A percentile compares a stretch with the other conserved stretches of the same genome.
phyloP scores from a whole-genome alignment of 2,329 filamentous ascomycete species.

The Mariannaea elegans region DNA sequence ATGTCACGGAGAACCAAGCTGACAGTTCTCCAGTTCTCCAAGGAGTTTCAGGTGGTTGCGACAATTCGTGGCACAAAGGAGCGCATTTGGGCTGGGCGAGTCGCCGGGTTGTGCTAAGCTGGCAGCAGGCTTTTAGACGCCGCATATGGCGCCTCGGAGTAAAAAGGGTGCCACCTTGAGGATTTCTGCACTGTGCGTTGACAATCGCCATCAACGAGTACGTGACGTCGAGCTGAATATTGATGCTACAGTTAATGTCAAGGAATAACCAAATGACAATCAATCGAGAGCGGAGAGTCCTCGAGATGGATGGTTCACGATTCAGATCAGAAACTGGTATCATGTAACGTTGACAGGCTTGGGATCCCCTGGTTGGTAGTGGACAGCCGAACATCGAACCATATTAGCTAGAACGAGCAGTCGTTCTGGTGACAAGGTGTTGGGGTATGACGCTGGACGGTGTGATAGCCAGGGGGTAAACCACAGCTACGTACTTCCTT shows the following conservation, averaged over 20 bases:
- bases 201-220: constrained; percentile 6
- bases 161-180: constrained; percentile 4
- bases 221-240: neutral
- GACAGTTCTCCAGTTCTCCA: constrained; percentile 12
- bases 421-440: constrained; percentile 1
- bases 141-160: constrained; percentile 21
- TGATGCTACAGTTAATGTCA: neutral
- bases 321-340: constrained; percentile 1
- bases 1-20: constrained; percentile 6
- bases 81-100: constrained; percentile 5
- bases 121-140: constrained; percentile 14
- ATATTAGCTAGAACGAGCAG: constrained; percentile 4
- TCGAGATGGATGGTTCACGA: constrained; percentile 1
- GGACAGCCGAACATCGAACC: constrained; percentile 21
- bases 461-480: neutral
- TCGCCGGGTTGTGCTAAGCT: constrained; percentile 19
- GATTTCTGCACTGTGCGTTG: constrained; percentile 20
- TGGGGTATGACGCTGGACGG: constrained; percentile 8
- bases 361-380: constrained; percentile 10
- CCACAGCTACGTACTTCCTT: neutral
- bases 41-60: constrained; percentile 22
- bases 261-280: neutral
- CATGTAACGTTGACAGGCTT: constrained; percentile 13
- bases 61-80: constrained; percentile 12
- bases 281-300: neutral